Evolutionary conservation across 1,139 yeast genomes (phyloP), one percentile per base, ranked within the genome.

Genomic region (Scheffersomyces titani): DNA sequence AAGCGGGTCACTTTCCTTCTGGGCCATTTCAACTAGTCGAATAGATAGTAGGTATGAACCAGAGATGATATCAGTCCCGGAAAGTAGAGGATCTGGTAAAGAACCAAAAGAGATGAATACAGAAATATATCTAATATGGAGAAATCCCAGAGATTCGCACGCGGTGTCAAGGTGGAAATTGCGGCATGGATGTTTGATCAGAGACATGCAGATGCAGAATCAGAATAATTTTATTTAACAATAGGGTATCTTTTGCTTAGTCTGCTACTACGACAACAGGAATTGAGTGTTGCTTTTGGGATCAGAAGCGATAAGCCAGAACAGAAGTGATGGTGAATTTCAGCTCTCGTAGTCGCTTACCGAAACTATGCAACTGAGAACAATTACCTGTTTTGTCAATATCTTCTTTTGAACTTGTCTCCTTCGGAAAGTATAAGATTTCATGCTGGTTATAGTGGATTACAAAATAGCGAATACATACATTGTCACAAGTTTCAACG

Each of bases 1-100:
- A 49, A 63, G 65, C 19, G 66, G 65, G 49, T 52, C 57, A 19
- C 51, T 54, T 54, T 63, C 66, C 9, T 46, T 46, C 22, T 20
- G 49, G 16, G 24, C 24, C 49, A 46, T 46, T 30, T 30, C 4
- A 3, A 30, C 40, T 30, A 11, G 40, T 30, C 16, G 40, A 6
- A 30, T 30, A 30, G 9, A 30, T 11, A 11, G 13, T 16, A 30
- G 40, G 40, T 30, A 30, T 30, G 4, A 30, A 30, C 40, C 11
- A 6, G 40, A 30, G 40, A 11, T 3, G 16, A 30, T 30, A 9
- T 13, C 9, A 30, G 16, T 30, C 40, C 40, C 13, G 40, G 13
- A 16, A 30, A 30, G 7, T 11, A 11, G 40, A 30, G 40, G 13
- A 30, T 30, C 6, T 30, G 16, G 40, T 30, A 9, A 2, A 30